Evolutionary conservation across 129 eudicot genomes (phyloP).

Genomic region (Smallanthus sonchifolius): DNA sequence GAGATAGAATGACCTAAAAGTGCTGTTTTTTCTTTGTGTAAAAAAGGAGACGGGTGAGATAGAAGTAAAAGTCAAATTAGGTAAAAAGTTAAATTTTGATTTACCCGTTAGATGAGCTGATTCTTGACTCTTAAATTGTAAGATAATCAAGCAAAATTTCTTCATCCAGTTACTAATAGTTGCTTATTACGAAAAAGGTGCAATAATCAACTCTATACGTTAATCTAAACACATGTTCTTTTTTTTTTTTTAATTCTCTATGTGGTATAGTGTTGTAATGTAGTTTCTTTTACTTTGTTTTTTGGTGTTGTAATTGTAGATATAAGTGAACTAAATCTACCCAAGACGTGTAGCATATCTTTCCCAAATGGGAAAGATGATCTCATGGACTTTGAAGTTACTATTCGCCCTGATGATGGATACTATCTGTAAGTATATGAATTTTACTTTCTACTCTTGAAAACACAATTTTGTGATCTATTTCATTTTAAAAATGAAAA

Average conservation of each 20-base stretch:
- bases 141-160: not conserved
- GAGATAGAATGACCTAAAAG: not conserved
- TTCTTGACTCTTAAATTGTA: not conserved
- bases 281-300: not conserved
- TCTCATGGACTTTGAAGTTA: constrained; percentile 91
- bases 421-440: constrained; percentile 57
- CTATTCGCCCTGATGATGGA: constrained; percentile 90
- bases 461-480: not conserved
- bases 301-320: constrained; percentile 41
- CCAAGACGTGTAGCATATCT: constrained; percentile 66
- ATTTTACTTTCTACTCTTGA: not conserved
- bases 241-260: not conserved
- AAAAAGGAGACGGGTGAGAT: not conserved
- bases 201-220: not conserved
- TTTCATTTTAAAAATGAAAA: not conserved
- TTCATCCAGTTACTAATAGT: not conserved
- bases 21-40: not conserved
- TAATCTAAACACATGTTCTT: not conserved
- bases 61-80: not conserved
- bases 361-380: constrained; percentile 87
- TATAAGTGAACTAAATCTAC: constrained; percentile 75
- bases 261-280: not conserved
- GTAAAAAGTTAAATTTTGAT: not conserved
- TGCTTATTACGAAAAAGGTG: not conserved
- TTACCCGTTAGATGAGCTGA: not conserved